These are phyloP conservation scores for Candida tropicalis DNA, from an alignment of 1,139 yeast species.

Conservation along the genomic window DNA sequence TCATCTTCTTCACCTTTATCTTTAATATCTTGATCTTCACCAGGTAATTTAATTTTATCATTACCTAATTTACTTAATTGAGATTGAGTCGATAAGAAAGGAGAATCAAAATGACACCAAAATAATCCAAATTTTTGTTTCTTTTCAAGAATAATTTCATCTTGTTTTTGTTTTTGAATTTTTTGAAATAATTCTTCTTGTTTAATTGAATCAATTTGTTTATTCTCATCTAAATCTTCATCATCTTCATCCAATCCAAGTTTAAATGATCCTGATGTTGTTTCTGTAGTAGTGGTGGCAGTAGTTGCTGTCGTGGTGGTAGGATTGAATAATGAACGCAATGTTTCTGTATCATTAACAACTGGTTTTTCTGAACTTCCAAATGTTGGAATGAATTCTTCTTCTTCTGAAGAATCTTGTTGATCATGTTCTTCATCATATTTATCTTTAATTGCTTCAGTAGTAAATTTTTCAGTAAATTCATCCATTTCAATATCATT, in stretches of 20 bases:
- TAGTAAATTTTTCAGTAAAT: conserved; percentile 27
- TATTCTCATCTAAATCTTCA: conserved; percentile 36
- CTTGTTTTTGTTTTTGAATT: conserved; percentile 34
- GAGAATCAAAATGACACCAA: conserved; percentile 82
- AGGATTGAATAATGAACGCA: conserved; percentile 64
- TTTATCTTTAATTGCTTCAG: conserved; percentile 30
- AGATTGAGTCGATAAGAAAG: conserved; percentile 82
- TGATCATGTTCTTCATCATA: conserved; percentile 30
- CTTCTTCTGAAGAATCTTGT: conserved; percentile 8
- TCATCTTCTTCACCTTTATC: conserved; percentile 23
- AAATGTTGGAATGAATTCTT: conserved; percentile 56
- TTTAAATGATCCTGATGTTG: conserved; percentile 25
- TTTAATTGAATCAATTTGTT: conserved; percentile 20
- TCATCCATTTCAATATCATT: conserved; percentile 34
- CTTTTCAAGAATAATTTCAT: conserved; percentile 17
- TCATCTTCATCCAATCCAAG: conserved; percentile 39
- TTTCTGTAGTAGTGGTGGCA: conserved; percentile 12
- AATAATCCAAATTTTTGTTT: conserved; percentile 56
- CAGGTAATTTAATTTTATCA: conserved; percentile 36
- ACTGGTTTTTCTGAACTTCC: conserved; percentile 30
- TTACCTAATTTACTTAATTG: conserved; percentile 65
- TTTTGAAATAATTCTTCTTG: conserved; percentile 32
- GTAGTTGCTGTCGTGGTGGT: conserved; percentile 13
- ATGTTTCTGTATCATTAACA: conserved; percentile 54
- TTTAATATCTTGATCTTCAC: conserved; percentile 24